Evolutionary conservation across 345 rosid species (phyloP), one percentile per base, ranked within the genome.

Genomic region (Brassica juncea): DNA sequence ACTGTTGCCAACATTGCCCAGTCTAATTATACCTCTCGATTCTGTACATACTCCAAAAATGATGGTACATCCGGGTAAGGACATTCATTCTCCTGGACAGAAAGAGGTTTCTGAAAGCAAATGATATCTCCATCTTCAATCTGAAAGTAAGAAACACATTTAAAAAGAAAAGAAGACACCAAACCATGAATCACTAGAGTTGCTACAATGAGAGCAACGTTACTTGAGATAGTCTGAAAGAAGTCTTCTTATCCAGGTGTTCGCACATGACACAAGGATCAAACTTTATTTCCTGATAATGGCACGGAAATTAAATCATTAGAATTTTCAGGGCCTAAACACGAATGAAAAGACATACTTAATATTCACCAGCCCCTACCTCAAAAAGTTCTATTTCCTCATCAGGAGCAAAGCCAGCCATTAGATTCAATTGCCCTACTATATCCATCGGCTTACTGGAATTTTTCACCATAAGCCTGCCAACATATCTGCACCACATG

Each of bases 61-160:
- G 97, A 88, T 74, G 97, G 94, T 66, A 95, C 91, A 64, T 91
- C 86, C 21, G 94, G 97, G 84, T 90, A 91, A 28, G 75, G 84
- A 67, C 72, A 85, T 65, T 85, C 89, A 77, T 77, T 89, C 78
- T 86, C 92, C 76, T 81, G 76, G 80, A 86, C 87, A 63, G 87
- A 81, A 71, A 84, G 70, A 77, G 85, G 70, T 83, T 91, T 95
- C 87, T 95, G 99, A 86, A 86, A 95, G 87, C 98, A 95, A 65
- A 95, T 89, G 70, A 95, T 90, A 75, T 95, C 99, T 65, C 99
- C 98, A 84, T 95, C 99, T 88, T 93, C 98, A 79, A 93, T 84
- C 96, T 90, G 87, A 75, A 83, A 47, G 58, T 5, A 57, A 81
- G 66, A 62, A 66, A 23, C 32, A 12, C 37, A 61, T 71, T 70